Percentiles rank a stretch among this genome's conserved stretches.
Evolutionary conservation across 2,329 filamentous ascomycete genomes (phyloP).

Genomic region (Bipolaris victoriae): DNA sequence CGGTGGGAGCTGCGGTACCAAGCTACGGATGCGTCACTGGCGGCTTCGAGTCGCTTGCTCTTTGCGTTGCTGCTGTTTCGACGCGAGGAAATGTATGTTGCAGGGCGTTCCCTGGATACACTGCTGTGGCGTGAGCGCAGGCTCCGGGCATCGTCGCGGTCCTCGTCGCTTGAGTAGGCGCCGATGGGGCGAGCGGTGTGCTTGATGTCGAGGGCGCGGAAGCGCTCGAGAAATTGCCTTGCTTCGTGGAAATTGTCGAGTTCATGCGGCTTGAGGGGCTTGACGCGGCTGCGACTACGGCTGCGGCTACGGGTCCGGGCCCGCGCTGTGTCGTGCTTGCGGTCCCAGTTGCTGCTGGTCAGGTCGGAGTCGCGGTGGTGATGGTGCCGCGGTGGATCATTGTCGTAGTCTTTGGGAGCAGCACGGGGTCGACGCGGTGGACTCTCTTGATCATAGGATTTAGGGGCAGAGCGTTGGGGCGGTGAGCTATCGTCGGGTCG

Average conservation of each 20-base stretch:
- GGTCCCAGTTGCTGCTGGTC: not conserved
- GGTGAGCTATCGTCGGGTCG: not conserved
- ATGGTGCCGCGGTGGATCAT: not conserved
- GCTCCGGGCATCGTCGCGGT: not conserved
- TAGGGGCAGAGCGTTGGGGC: not conserved
- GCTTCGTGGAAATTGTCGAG: not conserved
- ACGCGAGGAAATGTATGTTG: not conserved
- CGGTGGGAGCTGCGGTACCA: not conserved
- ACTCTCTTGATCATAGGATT: not conserved
- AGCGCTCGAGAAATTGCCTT: not conserved
- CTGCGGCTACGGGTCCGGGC: not conserved
- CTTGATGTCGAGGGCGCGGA: constrained; percentile 1
- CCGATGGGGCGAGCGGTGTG: not conserved
- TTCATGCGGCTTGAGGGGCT: not conserved
- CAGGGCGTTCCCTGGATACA: not conserved
- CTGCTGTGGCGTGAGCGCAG: not conserved
- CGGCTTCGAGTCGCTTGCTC: not conserved
- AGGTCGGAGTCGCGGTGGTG: not conserved
- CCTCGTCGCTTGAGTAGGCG: not conserved
- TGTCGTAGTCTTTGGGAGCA: not conserved
- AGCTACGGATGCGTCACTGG: not conserved
- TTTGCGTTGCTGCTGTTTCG: not conserved
- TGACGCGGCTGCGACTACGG: not conserved
- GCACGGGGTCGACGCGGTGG: not conserved
- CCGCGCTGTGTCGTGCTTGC: not conserved